These are phyloP conservation scores for Metschnikowia hibisci DNA, from an alignment of 805 yeast species.

Conservation along the genomic window DNA sequence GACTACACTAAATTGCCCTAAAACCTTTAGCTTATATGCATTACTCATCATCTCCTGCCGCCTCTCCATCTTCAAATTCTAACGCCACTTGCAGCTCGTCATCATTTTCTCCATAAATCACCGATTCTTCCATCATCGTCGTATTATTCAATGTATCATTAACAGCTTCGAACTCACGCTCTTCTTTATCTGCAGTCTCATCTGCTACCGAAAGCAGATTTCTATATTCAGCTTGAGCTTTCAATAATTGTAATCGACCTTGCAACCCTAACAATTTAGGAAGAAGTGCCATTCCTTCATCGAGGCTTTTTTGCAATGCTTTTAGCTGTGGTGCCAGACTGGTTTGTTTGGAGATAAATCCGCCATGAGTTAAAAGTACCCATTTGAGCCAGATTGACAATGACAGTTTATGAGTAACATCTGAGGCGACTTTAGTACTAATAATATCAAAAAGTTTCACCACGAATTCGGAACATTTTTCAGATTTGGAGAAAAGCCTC, in stretches of 20 bases:
- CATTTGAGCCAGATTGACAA: slow-evolving; percentile 73
- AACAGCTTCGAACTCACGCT: slow-evolving; percentile 14
- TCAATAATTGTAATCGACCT: slow-evolving; percentile 77
- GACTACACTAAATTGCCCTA: too few relatives aligned
- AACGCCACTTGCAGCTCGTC: background rate
- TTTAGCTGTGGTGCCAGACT: slow-evolving; percentile 54
- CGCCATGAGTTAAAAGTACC: slow-evolving; percentile 67
- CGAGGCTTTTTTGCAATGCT: slow-evolving; percentile 53
- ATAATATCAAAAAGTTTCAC: slow-evolving; percentile 26
- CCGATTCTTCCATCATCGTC: slow-evolving; percentile 25
- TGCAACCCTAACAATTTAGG: slow-evolving; percentile 74
- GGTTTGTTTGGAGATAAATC: slow-evolving; percentile 50
- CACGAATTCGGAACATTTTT: slow-evolving; percentile 27
- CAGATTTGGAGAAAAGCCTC: slow-evolving; percentile 31
- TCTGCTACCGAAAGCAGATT: slow-evolving; percentile 18
- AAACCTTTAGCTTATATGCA: too few relatives aligned
- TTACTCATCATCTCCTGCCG: slow-evolving; percentile 33
- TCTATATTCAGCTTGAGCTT: slow-evolving; percentile 72
- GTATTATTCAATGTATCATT: slow-evolving; percentile 21
- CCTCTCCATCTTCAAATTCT: slow-evolving; percentile 7
- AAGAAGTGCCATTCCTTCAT: slow-evolving; percentile 52
- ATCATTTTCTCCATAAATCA: slow-evolving; percentile 22
- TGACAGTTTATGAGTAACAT: slow-evolving; percentile 25
- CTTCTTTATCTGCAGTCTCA: slow-evolving; percentile 16
- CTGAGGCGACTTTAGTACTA: slow-evolving; percentile 24